Evolutionary conservation across 805 yeast genomes (phyloP), one percentile per base, ranked within the genome.

Genomic region (Saturnispora ahearnii): DNA sequence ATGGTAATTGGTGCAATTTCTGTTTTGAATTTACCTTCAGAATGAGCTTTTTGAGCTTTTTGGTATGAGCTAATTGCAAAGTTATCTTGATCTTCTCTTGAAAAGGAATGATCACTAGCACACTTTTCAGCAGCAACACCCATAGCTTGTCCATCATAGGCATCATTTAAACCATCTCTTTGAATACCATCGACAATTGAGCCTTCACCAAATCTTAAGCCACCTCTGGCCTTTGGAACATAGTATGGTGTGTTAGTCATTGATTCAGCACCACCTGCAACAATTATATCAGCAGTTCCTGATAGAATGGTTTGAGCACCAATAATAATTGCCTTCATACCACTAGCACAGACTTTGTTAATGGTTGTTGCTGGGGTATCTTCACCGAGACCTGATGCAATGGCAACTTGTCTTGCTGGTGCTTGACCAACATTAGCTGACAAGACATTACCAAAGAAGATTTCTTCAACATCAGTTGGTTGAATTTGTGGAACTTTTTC

Each of bases 81-180:
- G 50, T 81, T 80, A 68, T 91, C 99, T 72, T 91, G 98, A 53
- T 78, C 82, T 57, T 87, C 90, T 67, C 98, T 84, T 34, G 93
- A 62, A 57, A 91, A 65, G 18, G 66, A 66, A 71, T 87, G 81
- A 64, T 89, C 96, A 49, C 72, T 73, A 41, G 98, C 98, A 73
- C 96, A 89, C 67, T 89, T 89, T 72, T 93, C 99, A 57, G 96
- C 99, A 57, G 93, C 89, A 51, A 86, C 86, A 66, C 99, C 99
- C 99, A 93, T 93, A 56, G 95, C 86, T 57, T 74, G 69, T 57
- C 82, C 80, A 59, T 84, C 87, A 71, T 89, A 93, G 33, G 93
- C 98, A 68, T 93, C 99, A 65, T 80, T 76, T 59, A 93, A 74
- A 61, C 99, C 99, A 69, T 93, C 99, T 64, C 82, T 82, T 67